phyloP scores from a whole-genome alignment of 179 eudicot genomes.

The Corrigiola litoralis region DNA sequence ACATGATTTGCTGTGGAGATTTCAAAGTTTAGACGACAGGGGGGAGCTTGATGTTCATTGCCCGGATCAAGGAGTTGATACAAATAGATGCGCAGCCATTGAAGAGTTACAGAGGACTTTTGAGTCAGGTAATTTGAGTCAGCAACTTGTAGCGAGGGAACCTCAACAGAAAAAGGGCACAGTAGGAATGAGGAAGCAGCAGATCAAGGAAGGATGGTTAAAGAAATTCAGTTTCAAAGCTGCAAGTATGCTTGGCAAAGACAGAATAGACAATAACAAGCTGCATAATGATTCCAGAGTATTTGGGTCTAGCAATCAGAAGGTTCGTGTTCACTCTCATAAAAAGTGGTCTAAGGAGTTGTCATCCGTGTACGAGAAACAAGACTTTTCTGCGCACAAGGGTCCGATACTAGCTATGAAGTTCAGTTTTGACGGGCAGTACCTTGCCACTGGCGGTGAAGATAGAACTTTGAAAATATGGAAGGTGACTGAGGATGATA shows the following conservation, averaged over 20 bases:
- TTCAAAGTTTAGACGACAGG: slow-evolving; percentile 30
- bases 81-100: slow-evolving; percentile 18
- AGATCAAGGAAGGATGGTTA: slow-evolving; percentile 42
- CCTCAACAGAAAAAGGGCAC: slow-evolving; percentile 12
- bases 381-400: slow-evolving; percentile 65
- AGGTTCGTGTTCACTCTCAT: slow-evolving; percentile 44
- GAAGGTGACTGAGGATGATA: slow-evolving; percentile 63
- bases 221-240: slow-evolving; percentile 37
- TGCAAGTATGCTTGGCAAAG: slow-evolving; percentile 26
- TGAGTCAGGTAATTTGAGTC: slow-evolving; percentile 31
- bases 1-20: slow-evolving; percentile 13
- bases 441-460: slow-evolving; percentile 76
- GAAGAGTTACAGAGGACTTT: slow-evolving; percentile 32
- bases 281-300: slow-evolving; percentile 10
- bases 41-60: slow-evolving; percentile 20
- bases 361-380: slow-evolving; percentile 52
- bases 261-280: slow-evolving; percentile 21
- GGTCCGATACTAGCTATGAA: slow-evolving; percentile 71
- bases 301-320: slow-evolving; percentile 26
- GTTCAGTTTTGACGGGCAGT: slow-evolving; percentile 73
- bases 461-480: slow-evolving; percentile 69
- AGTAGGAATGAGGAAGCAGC: slow-evolving; percentile 30
- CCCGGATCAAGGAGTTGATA: slow-evolving; percentile 31
- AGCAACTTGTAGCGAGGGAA: slow-evolving; percentile 26
- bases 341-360: slow-evolving; percentile 63